These are phyloP conservation scores for Phylloporus sp. DNA, from an alignment of 1,284 basidiomycete genomes.

Conservation along the genomic window DNA sequence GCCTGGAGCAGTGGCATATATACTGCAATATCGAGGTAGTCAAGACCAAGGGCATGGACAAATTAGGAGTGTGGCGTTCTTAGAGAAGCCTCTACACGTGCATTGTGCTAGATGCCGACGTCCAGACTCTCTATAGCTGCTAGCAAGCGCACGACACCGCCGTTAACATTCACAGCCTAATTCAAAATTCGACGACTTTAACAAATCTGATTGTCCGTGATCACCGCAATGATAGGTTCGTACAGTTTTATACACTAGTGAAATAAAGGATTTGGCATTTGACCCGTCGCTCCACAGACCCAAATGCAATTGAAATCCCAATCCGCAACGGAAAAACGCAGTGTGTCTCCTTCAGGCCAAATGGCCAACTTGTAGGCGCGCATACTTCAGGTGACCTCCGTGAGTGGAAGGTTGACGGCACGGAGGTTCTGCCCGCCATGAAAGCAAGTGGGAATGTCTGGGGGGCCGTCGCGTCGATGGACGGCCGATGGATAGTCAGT, in stretches of 20 bases:
- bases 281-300: background rate
- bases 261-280: no score
- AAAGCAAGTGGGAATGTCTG: background rate
- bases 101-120: no score
- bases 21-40: no score
- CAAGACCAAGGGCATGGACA: no score
- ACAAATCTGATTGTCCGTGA: no score
- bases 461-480: background rate
- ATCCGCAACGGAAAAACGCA: background rate
- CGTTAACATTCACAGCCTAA: no score
- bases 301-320: background rate
- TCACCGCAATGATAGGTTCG: background rate
- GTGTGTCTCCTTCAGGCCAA: background rate
- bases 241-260: background rate
- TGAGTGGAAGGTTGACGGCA: background rate
- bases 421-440: background rate
- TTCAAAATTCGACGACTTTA: no score
- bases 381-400: slow-evolving; percentile 1
- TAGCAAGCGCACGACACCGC: no score
- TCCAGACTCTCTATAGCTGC: no score
- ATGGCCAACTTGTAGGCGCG: background rate
- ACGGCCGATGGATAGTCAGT: slow-evolving; percentile 10
- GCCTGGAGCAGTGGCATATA: background rate
- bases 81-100: no score
- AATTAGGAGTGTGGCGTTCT: no score